A percentile compares a stretch with the other conserved stretches of the same genome.
phyloP scores from a whole-genome alignment of 495 filamentous ascomycete genomes.

The Aspergillus conjunctus region DNA sequence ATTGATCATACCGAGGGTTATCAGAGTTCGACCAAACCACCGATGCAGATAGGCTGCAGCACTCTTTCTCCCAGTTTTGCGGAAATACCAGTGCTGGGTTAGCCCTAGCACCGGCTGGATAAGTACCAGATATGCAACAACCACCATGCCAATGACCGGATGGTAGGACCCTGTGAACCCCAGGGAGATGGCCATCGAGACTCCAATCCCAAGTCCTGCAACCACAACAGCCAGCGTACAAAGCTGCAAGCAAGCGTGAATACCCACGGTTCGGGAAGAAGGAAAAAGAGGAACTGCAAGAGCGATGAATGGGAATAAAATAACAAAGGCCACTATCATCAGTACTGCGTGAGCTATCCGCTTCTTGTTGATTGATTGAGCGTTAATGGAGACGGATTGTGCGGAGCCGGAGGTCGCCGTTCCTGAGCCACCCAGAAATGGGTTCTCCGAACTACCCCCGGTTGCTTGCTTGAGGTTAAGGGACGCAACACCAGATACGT shows the following conservation, averaged over 20 bases:
- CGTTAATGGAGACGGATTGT: constrained; percentile 8
- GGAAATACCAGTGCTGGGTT: constrained; percentile 59
- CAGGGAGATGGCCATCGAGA: constrained; percentile 45
- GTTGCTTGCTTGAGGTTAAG: constrained; percentile 60
- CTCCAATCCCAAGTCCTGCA: constrained; percentile 63
- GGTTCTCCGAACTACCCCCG: constrained; percentile 59
- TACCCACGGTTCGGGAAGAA: constrained; percentile 32
- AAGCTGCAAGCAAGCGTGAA: constrained; percentile 63
- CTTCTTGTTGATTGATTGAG: constrained; percentile 21
- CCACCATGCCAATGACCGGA: constrained; percentile 59
- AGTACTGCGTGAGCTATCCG: constrained; percentile 44
- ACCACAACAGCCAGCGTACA: constrained; percentile 58
- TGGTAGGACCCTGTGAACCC: constrained; percentile 31
- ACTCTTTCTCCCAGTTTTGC: constrained; percentile 50
- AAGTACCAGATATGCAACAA: constrained; percentile 55
- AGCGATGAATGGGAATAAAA: constrained; percentile 55
- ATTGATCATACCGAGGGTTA: constrained; percentile 69
- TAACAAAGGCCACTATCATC: constrained; percentile 42
- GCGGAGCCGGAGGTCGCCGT: background rate
- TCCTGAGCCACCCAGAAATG: constrained; percentile 43
- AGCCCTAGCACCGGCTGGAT: constrained; percentile 67
- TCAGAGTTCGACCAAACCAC: constrained; percentile 67
- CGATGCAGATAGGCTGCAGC: constrained; percentile 62
- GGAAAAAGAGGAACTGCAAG: constrained; percentile 45
- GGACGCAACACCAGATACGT: constrained; percentile 46